Base-by-base conservation (phyloP, 2,329 filamentous ascomycete genomes). In the Penicillium sp. region DNA sequence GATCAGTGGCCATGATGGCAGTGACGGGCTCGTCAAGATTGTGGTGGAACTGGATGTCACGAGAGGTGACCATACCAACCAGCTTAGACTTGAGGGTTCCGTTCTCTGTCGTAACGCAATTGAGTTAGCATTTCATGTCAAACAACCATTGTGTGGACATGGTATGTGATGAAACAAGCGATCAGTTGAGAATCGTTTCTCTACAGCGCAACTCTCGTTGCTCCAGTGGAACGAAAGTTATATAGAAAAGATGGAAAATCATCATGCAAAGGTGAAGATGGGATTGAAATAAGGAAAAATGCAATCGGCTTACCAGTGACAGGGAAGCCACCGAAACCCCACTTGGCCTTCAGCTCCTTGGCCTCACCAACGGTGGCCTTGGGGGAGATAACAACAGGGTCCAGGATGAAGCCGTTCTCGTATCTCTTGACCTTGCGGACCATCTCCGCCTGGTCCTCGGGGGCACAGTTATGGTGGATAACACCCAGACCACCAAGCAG, bases 161-260 rank as follows among this genome's bases (percentile, higher is more conserved):
- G 44, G 50, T 44, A 35, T 35, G 18, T 42, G 46, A 47, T 44
- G 47, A 40, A 25, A 44, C 52, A 45, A 45, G 37, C 59, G 61
- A 57, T 81, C 78, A 81, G 75, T 73, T 71, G 69, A 72, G 33
- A 72, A 72, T 72, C 67, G 68, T 75, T 74, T 79, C 75, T 95
- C 90, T 89, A 82, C 90, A 95, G 78, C 81, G 89, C 88, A 81
- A 81, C 69, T 84, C 77, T 81, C 80, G 85, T 88, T 87, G 82
- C 86, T 95, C 81, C 89, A 89, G 93, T 92, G 92, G 93, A 98
- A 98, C 93, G 93, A 98, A 98, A 98, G 93, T 97, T 97, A 96
- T 87, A 82, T 77, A 70, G 65, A 66, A 76, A 75, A 78, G 72
- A 72, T 81, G 80, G 23, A 23, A 78, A 49, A 73, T 79, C 81